Evolutionary conservation across 2,329 filamentous ascomycete species (phyloP), one percentile per base, ranked within the genome.

Genomic region (Paracorniculantispora psalliotae): DNA sequence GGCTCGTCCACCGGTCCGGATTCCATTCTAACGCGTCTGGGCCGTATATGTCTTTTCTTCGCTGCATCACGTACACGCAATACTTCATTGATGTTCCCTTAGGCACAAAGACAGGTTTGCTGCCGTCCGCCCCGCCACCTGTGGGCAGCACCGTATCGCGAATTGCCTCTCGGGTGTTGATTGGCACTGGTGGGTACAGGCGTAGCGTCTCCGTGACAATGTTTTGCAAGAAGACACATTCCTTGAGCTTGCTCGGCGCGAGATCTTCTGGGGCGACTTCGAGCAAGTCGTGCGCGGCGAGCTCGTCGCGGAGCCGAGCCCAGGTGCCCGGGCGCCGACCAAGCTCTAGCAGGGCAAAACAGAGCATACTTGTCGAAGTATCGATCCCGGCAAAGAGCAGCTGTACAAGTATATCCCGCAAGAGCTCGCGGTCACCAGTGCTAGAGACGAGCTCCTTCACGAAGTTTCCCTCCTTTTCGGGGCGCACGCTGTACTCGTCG

Each of bases 1-100:
- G 66, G 62, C 49, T 63, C 9, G 67, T 64, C 69, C 69, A 71
- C n/a, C 69, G 60, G 10, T 70, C 68, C 1, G 69, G 69, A 10
- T 63, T 64, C 59, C 68, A 71, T 3, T 67, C 39, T 3, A 62
- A 62, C 25, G 67, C 66, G 35, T 71, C 54, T 17, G 61, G 61
- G 9, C 69, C 68, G 21, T 68, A 71, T 9, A 71, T 52, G 44
- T 71, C 69, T 21, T 21, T 19, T 1, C 69, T 57, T 2, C 68
- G 64, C 49, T 71, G 69, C 69, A 71, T 71, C 6, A 52, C 48
- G n/a, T 52, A 44, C 5, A 37, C 23, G 26, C 39, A 30, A 1
- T 54, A 54, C 25, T 44, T 54, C 5, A 54, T 25, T 3, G 51
- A 44, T 12, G 51, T 54, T 1, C 39, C 51, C 39, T 33, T 44